Percentiles rank a stretch among this genome's conserved stretches.
Evolutionary conservation across 495 filamentous ascomycete genomes (phyloP).

Genomic region (Penicillium lividum): DNA sequence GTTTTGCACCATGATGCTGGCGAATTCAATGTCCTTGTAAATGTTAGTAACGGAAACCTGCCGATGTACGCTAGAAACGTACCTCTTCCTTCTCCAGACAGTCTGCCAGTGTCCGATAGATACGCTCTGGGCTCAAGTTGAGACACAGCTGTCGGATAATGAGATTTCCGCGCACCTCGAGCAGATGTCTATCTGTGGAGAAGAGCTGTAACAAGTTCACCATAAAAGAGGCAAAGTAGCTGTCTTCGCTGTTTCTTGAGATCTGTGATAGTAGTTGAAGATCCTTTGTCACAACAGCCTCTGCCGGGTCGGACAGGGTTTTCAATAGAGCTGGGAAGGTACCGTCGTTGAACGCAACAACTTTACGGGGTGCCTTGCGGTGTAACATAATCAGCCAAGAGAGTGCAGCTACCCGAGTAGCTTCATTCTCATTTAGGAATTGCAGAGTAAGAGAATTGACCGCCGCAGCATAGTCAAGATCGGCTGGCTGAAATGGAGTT

Average conservation of each 20-base stretch:
- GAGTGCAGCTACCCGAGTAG: slow-evolving; percentile 87
- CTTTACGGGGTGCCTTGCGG: slow-evolving; percentile 88
- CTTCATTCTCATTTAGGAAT: slow-evolving; percentile 96
- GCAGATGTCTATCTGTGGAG: slow-evolving; percentile 83
- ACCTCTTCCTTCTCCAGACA: slow-evolving; percentile 96
- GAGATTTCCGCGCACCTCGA: slow-evolving; percentile 91
- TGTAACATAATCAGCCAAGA: slow-evolving; percentile 98
- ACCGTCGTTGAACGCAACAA: slow-evolving; percentile 93
- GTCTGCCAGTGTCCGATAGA: slow-evolving; percentile 94
- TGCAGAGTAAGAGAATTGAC: slow-evolving; percentile 92
- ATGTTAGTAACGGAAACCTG: slow-evolving; percentile 13
- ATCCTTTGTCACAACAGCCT: slow-evolving; percentile 94
- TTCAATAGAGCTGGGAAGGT: slow-evolving; percentile 96
- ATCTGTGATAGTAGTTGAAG: slow-evolving; percentile 94
- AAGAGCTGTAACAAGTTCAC: slow-evolving; percentile 94
- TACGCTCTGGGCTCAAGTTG: slow-evolving; percentile 88
- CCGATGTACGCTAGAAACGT: slow-evolving; percentile 9
- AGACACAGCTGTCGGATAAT: slow-evolving; percentile 96
- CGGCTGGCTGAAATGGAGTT: slow-evolving; percentile 49
- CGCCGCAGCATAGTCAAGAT: slow-evolving; percentile 96
- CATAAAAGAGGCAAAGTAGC: slow-evolving; percentile 98
- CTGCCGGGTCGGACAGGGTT: slow-evolving; percentile 92
- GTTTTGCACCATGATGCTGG: slow-evolving; percentile 99
- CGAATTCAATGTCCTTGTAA: slow-evolving; percentile 85
- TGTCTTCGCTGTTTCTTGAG: slow-evolving; percentile 91